Evolutionary conservation across 2,329 filamentous ascomycete genomes (phyloP).

Genomic region (Paramyrothecium roridum): DNA sequence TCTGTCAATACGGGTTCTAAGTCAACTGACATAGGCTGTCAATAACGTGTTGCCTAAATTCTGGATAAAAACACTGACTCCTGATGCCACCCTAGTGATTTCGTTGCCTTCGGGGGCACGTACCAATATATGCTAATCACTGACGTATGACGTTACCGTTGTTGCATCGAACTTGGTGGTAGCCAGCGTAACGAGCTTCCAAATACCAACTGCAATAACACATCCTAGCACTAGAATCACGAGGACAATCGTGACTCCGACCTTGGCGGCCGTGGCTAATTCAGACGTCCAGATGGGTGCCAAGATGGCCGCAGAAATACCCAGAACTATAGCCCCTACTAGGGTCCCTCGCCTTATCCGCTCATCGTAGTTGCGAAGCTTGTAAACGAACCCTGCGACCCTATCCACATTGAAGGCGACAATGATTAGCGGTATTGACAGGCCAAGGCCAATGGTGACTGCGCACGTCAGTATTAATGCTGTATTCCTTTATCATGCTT

Average conservation of each 20-base stretch:
- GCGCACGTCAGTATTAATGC: neutral
- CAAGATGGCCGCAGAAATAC: neutral
- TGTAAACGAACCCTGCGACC: neutral
- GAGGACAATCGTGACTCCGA: neutral
- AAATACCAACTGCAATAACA: neutral
- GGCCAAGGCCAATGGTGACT: constrained; percentile 5
- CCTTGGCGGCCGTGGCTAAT: neutral
- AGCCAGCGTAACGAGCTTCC: neutral
- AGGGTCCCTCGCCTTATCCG: neutral
- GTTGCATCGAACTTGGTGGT: too few relatives aligned
- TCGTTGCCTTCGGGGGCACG: too few relatives aligned
- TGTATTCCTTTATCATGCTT: neutral
- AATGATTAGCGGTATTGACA: constrained; percentile 6
- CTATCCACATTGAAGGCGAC: constrained; percentile 7
- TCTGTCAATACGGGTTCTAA: neutral
- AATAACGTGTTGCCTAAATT: neutral
- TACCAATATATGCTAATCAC: neutral
- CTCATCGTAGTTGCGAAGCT: neutral
- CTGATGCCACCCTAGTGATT: too few relatives aligned
- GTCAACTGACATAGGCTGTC: neutral
- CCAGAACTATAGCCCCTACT: neutral
- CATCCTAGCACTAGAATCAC: neutral
- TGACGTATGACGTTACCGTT: too few relatives aligned
- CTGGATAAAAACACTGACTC: neutral
- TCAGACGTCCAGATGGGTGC: neutral